A percentile compares a stretch with the other conserved stretches of the same genome.
Conservation (phyloP, 352 stramenopile genomes). For the Phytophthora crassamura region DNA sequence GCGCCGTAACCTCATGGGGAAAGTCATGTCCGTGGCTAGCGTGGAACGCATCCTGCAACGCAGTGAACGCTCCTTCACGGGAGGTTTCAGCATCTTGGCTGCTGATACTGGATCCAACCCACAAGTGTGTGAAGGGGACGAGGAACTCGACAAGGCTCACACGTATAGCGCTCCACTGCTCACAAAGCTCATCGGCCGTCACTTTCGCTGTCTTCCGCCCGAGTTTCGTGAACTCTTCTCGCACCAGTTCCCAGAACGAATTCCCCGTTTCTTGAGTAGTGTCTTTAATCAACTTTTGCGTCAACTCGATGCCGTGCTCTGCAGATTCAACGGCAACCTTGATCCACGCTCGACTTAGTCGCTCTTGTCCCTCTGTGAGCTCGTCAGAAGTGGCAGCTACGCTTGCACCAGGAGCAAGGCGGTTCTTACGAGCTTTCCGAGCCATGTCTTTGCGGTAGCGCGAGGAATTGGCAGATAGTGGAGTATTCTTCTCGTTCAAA, state of each 20-base stretch:
- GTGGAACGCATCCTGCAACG: not conserved
- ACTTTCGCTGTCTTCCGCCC: not conserved
- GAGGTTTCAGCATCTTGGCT: slow-evolving; percentile 6
- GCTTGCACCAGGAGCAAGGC: no score
- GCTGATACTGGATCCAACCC: no score
- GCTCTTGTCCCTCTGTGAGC: no score
- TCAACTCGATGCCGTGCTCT: not conserved
- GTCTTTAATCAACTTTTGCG: not conserved
- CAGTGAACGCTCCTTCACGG: not conserved
- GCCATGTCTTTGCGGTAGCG: no score
- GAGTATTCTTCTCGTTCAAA: no score
- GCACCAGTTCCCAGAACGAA: slow-evolving; percentile 5
- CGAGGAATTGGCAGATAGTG: no score
- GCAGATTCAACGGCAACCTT: not conserved
- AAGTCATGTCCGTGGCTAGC: slow-evolving; percentile 2
- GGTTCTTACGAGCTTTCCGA: no score
- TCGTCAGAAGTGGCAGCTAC: no score
- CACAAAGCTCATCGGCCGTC: not conserved
- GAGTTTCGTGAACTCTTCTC: slow-evolving; percentile 1
- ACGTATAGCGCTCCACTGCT: slow-evolving; percentile 1
- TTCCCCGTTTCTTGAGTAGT: not conserved
- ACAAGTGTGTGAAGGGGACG: not conserved
- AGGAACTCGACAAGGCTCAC: not conserved
- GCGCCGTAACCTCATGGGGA: slow-evolving; percentile 1
- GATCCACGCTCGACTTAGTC: slow-evolving; percentile 5